Evolutionary conservation across 116 monocot genomes (phyloP).

Genomic region (Phalaenopsis hybrid): DNA sequence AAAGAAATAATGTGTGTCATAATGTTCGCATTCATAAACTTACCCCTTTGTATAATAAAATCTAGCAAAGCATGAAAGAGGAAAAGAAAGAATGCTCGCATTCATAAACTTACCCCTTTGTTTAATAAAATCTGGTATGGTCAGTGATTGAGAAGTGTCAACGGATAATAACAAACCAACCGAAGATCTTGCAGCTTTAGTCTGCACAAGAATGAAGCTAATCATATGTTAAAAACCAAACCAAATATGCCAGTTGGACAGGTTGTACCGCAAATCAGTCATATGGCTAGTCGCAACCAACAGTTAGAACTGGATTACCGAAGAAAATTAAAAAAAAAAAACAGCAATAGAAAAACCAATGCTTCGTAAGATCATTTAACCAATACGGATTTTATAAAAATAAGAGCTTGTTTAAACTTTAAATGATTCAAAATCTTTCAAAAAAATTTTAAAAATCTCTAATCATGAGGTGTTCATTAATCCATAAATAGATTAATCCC

Average conservation of each 20-base stretch:
- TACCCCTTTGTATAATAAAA: constrained; percentile 80
- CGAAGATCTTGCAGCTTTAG: constrained; percentile 70
- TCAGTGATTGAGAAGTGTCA: constrained; percentile 71
- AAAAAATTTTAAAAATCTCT: background rate
- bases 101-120: constrained; percentile 56
- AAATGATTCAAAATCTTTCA: background rate
- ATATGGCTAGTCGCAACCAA: background rate
- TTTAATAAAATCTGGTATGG: constrained; percentile 58
- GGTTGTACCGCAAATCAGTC: background rate
- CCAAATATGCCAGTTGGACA: background rate
- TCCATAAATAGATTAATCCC: background rate
- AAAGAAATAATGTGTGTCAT: background rate
- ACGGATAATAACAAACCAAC: constrained; percentile 64
- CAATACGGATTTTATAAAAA: background rate
- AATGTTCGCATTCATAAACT: constrained; percentile 5
- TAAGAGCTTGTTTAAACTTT: background rate
- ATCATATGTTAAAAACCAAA: background rate
- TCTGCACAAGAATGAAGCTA: constrained; percentile 37
- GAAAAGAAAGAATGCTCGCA: background rate
- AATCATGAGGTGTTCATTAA: background rate
- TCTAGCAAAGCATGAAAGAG: constrained; percentile 18
- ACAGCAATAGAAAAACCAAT: background rate
- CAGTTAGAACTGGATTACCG: background rate
- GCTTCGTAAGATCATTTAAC: background rate
- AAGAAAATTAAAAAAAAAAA: background rate